These are phyloP conservation scores for Leptomonas pyrrhocoris DNA, from an alignment of 208 protist species.

Conservation along the genomic window DNA sequence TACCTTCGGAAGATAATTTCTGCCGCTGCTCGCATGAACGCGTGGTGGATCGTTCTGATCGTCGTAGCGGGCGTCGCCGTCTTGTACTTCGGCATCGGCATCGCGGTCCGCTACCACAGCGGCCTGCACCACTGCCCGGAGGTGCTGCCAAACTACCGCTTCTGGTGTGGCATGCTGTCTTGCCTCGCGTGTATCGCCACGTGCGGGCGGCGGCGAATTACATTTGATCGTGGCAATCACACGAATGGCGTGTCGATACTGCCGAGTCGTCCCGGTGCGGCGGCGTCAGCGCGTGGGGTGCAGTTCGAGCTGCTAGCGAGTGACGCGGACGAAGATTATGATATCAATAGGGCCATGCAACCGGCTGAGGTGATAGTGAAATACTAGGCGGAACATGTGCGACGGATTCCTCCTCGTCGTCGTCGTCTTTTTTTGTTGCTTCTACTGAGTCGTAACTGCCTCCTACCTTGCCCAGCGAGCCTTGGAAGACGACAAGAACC, in stretches of 20 bases:
- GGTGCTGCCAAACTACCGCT: constrained; percentile 78
- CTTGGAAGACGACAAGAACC: too few relatives aligned
- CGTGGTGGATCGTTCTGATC: constrained; percentile 44
- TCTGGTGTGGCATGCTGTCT: constrained; percentile 53
- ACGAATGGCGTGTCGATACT: constrained; percentile 21
- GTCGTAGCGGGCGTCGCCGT: constrained; percentile 32
- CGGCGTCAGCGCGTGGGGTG: constrained; percentile 29
- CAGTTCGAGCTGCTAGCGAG: constrained; percentile 60
- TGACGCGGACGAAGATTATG: constrained; percentile 52
- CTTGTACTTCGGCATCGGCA: constrained; percentile 73
- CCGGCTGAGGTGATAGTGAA: constrained; percentile 51
- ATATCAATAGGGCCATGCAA: constrained; percentile 40
- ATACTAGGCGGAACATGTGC: constrained; percentile 14
- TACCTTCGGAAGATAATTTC: too few relatives aligned
- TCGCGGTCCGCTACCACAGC: constrained; percentile 69
- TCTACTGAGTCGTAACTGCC: background rate
- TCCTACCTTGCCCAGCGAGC: too few relatives aligned
- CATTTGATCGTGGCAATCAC: constrained; percentile 8
- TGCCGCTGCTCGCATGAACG: constrained; percentile 19
- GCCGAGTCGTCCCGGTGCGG: constrained; percentile 30
- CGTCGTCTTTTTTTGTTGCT: background rate
- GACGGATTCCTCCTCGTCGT: background rate
- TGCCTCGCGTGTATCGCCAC: constrained; percentile 42
- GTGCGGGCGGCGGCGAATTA: constrained; percentile 42
- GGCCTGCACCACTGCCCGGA: constrained; percentile 73